A percentile compares a stretch with the other conserved stretches of the same genome.
Evolutionary conservation across 192 early-diverging fungal species (phyloP).

Genomic region (Coemansia sp.): DNA sequence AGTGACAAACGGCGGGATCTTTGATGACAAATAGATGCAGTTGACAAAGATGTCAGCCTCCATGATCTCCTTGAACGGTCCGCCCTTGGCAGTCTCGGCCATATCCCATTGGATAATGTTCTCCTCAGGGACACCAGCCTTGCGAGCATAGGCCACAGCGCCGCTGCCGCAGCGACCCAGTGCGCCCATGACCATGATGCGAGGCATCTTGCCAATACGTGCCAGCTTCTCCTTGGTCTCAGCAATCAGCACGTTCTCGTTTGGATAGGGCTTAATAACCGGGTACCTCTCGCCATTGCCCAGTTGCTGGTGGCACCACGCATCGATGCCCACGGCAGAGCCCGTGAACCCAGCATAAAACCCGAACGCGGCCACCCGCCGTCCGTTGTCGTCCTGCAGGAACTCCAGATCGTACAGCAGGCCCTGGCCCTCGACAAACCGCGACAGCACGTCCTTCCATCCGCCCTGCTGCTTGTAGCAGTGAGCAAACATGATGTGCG

Average conservation of each 20-base stretch:
- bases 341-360: conserved; percentile 98
- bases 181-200: conserved; percentile 98
- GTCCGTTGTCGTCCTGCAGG: conserved; percentile 75
- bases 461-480: conserved; percentile 96
- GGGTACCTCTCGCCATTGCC: conserved; percentile 62
- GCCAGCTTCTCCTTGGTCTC: conserved; percentile 62
- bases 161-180: conserved; percentile 93
- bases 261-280: conserved; percentile 76
- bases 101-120: conserved; percentile 96
- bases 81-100: conserved; percentile 86
- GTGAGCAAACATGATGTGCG: conserved; percentile 98
- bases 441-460: conserved; percentile 83
- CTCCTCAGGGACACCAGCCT: conserved; percentile 78
- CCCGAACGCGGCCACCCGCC: conserved; percentile 95
- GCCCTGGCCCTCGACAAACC: conserved; percentile 85
- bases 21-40: conserved; percentile 93
- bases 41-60: conserved; percentile 94
- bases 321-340: conserved; percentile 84
- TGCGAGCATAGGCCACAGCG: conserved; percentile 77
- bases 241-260: conserved; percentile 74
- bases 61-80: conserved; percentile 90
- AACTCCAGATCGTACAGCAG: conserved; percentile 94
- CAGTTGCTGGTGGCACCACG: conserved; percentile 83
- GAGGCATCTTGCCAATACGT: conserved; percentile 66
- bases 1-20: conserved; percentile 95